Conservation (phyloP, 2,329 filamentous ascomycete genomes). For the Fusarium sp. region DNA sequence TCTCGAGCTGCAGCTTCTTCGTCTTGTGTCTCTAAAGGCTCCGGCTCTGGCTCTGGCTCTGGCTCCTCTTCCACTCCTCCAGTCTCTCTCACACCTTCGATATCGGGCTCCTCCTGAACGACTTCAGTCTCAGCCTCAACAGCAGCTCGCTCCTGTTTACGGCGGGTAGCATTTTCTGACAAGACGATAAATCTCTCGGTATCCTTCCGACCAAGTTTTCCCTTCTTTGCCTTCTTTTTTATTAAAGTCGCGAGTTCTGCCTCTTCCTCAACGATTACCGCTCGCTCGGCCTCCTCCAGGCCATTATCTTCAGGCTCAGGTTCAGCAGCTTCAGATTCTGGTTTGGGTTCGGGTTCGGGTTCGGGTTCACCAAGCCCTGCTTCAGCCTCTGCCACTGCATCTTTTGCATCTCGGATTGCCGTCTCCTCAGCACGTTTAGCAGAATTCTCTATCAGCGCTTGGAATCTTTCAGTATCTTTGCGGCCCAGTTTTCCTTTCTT, state of each 20-base stretch:
- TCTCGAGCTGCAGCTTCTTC: slow-evolving; percentile 3
- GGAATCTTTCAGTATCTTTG: slow-evolving; percentile 34
- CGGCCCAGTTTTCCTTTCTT: slow-evolving; percentile 47
- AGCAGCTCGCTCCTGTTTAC: slow-evolving; percentile 36
- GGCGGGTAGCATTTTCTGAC: slow-evolving; percentile 22
- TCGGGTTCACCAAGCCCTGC: slow-evolving; percentile 23
- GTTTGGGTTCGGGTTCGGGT: slow-evolving; percentile 40
- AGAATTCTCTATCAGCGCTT: slow-evolving; percentile 13
- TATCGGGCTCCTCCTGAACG: slow-evolving; percentile 27
- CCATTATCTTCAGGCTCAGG: slow-evolving; percentile 36
- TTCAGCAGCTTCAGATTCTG: slow-evolving; percentile 30
- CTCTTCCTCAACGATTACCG: slow-evolving; percentile 43
- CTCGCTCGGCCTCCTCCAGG: slow-evolving; percentile 35
- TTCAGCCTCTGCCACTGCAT: slow-evolving; percentile 45
- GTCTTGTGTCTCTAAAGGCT: background rate
- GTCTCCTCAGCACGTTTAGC: slow-evolving; percentile 20
- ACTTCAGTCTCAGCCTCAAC: slow-evolving; percentile 13
- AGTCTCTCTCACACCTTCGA: slow-evolving; percentile 35
- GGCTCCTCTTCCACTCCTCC: slow-evolving; percentile 20
- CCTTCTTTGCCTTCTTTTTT: slow-evolving; percentile 49
- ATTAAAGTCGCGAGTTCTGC: slow-evolving; percentile 52
- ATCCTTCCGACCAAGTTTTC: slow-evolving; percentile 36
- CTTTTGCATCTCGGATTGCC: slow-evolving; percentile 19
- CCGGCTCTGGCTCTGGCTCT: slow-evolving; percentile 5
- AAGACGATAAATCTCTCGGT: slow-evolving; percentile 29